Percentiles rank a stretch among this genome's conserved stretches.
Conservation (phyloP, 345 rosid species). For the Brassica rapa region DNA sequence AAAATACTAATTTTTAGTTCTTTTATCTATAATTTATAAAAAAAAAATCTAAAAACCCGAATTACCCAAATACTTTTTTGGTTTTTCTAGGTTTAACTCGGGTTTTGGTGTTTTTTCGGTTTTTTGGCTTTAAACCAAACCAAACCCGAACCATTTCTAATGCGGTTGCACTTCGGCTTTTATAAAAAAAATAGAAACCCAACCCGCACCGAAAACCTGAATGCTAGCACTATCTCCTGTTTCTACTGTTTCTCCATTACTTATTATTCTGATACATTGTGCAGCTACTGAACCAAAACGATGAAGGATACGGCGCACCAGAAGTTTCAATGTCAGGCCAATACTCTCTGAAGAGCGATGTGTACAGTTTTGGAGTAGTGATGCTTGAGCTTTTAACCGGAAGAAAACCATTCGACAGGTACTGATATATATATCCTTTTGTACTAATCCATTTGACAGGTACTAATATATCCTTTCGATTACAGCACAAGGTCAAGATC, state of each 20-base stretch:
- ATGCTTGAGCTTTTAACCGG: slow-evolving; percentile 98
- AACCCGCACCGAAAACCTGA: too few species aligned
- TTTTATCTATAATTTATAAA: too few species aligned
- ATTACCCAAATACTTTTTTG: too few species aligned
- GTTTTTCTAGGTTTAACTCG: too few species aligned
- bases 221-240: not conserved
- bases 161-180: too few species aligned
- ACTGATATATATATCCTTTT: not conserved
- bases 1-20: too few species aligned
- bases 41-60: too few species aligned
- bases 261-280: slow-evolving; percentile 8
- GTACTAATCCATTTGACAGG: not conserved
- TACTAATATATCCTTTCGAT: not conserved
- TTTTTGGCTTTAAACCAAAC: too few species aligned
- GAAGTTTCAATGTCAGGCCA: slow-evolving; percentile 94
- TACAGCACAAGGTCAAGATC: slow-evolving; percentile 80
- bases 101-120: too few species aligned
- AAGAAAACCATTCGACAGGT: slow-evolving; percentile 97
- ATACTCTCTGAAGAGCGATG: slow-evolving; percentile 89
- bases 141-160: too few species aligned
- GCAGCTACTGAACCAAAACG: slow-evolving; percentile 69
- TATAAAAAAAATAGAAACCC: too few species aligned
- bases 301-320: slow-evolving; percentile 79
- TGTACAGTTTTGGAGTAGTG: slow-evolving; percentile 92
- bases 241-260: not conserved